A percentile compares a stretch with the other conserved stretches of the same genome.
Evolutionary conservation across 2,329 filamentous ascomycete species (phyloP).

Genomic region (Furcasterigmium furcatum): DNA sequence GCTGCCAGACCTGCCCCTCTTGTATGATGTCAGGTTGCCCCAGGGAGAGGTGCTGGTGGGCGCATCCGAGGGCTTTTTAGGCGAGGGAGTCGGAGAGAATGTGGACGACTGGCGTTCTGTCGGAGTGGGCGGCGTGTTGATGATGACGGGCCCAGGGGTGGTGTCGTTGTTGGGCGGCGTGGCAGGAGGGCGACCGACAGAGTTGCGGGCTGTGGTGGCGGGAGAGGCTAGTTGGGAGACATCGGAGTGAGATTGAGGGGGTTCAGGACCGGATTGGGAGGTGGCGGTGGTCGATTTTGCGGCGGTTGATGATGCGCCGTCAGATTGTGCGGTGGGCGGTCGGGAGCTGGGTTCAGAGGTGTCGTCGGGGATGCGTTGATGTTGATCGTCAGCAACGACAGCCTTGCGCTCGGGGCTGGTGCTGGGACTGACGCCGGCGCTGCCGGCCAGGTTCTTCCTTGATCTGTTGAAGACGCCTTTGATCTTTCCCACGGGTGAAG

Average conservation of each 20-base stretch:
- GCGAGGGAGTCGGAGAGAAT: slow-evolving; percentile 8
- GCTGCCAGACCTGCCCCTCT: slow-evolving; percentile 49
- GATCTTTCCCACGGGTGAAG: slow-evolving; percentile 69
- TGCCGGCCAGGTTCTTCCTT: slow-evolving; percentile 33
- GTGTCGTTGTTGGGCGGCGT: slow-evolving; percentile 39
- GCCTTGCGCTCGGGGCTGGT: slow-evolving; percentile 28
- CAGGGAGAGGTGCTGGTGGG: slow-evolving; percentile 44
- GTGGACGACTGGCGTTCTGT: slow-evolving; percentile 33
- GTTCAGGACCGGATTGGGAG: slow-evolving; percentile 8
- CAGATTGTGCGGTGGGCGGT: slow-evolving; percentile 7
- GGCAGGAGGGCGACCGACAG: slow-evolving; percentile 27
- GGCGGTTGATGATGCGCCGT: slow-evolving; percentile 4
- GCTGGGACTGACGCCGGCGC: slow-evolving; percentile 29
- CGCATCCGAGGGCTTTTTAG: slow-evolving; percentile 18
- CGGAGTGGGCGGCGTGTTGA: slow-evolving; percentile 65
- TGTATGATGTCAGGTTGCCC: slow-evolving; percentile 71
- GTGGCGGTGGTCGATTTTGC: slow-evolving; percentile 1
- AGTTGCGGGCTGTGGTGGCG: slow-evolving; percentile 14
- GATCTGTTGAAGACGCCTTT: slow-evolving; percentile 62
- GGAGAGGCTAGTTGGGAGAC: slow-evolving; percentile 15
- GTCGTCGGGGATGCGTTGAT: slow-evolving; percentile 10
- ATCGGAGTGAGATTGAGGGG: slow-evolving; percentile 9
- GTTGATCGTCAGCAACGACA: neutral
- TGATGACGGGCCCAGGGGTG: slow-evolving; percentile 50
- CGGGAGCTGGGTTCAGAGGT: slow-evolving; percentile 11